Base-by-base conservation (phyloP, 2,329 filamentous ascomycete genomes). In the Fusarium neocosmosporiellum region DNA sequence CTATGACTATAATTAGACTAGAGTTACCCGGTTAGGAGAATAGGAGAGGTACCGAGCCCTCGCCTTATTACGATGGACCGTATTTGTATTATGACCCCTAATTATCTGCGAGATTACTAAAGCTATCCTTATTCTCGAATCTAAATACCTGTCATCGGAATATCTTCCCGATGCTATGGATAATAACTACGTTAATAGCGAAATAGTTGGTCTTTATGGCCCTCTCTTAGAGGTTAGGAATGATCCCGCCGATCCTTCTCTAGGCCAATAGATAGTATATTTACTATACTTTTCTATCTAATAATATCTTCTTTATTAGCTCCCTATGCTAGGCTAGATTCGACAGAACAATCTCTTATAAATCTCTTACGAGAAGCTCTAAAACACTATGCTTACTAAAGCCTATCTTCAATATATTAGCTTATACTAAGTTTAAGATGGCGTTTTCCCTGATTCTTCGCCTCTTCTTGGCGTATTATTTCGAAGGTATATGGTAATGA, bases 1-100 rank as follows among this genome's bases (percentile, higher is more conserved):
- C 0, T 83, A 83, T 29, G 75, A 81, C 9, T 72, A 74, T 11
- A 78, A 77, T 50, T 82, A 79, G 80, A 50, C 66, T 4, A 75
- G 60, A 22, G 79, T 83, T 0, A 33, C 27, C 1, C 2, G 33
- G 0, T 64, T 77, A 5, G 39, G 29, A 2, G 54, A 74, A 0
- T 41, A 29, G 1, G 75, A 78, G 0, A 72, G 66, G 46, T 18
- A 57, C 1, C 74, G 82, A 0, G 77, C 77, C 4, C 63, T 81
- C 4, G 62, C 73, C 0, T 67, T 84, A 1, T 63, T 84, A 0
- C 78, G 75, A 3, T 82, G 78, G 80, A 61, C 74, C 0, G 71
- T 78, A 0, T 82, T 81, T 55, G 60, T 77, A 0, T 6, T 60
- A 1, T 41, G 59, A 0, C 75, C 78, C 0, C 58, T 82, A 14